Percentiles rank a stretch among this genome's conserved stretches.
These are phyloP conservation scores for Lactifluus volemus DNA, from an alignment of 768 basidiomycete genomes.

Conservation along the genomic window DNA sequence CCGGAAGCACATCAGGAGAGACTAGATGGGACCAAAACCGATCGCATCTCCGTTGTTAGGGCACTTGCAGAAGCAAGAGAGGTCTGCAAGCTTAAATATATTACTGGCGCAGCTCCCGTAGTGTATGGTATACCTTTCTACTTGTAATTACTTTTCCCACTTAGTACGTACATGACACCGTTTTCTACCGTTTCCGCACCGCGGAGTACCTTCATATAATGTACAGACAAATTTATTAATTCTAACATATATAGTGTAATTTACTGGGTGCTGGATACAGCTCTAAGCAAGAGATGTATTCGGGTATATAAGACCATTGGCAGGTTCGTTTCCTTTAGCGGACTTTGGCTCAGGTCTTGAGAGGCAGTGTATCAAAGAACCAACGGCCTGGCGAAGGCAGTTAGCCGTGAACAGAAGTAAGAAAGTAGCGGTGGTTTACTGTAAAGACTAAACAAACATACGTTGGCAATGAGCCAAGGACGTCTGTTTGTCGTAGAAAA, in stretches of 20 bases:
- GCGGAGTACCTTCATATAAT: no score
- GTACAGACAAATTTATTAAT: background rate
- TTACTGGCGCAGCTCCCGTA: conserved; percentile 92
- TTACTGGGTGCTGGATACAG: background rate
- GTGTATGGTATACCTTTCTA: conserved; percentile 96
- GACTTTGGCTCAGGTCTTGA: background rate
- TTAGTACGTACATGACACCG: background rate
- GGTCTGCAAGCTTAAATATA: conserved; percentile 80
- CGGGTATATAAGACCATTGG: background rate
- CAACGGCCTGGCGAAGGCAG: background rate
- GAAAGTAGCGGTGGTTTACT: background rate
- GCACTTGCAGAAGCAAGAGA: conserved; percentile 78
- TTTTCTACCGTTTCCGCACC: background rate
- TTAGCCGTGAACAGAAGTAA: background rate
- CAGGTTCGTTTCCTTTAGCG: background rate
- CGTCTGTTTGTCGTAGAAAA: background rate
- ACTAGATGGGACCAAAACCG: conserved; percentile 16
- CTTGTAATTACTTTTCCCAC: conserved; percentile 30
- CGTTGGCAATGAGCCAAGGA: conserved; percentile 10
- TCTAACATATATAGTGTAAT: background rate
- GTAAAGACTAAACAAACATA: conserved; percentile 10
- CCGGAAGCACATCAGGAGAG: conserved; percentile 23
- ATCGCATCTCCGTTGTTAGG: conserved; percentile 45
- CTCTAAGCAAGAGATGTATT: background rate
- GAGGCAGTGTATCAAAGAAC: conserved; percentile 2